Conservation (phyloP, 257 asterid species). For the Mitragyna speciosa region DNA sequence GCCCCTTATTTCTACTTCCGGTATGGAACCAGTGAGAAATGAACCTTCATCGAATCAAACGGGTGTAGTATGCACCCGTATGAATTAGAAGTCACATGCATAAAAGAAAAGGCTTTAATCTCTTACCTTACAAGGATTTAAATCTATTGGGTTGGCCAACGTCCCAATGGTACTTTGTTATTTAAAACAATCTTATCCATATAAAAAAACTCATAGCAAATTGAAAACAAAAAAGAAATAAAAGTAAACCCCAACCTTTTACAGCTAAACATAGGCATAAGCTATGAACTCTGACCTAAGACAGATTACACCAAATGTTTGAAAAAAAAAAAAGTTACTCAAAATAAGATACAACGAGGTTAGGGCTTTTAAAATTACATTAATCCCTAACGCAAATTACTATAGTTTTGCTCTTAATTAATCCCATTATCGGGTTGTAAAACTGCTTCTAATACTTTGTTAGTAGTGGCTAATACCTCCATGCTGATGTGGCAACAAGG, state of each 20-base stretch:
- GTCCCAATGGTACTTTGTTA: too few relatives aligned
- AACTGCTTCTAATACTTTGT: conserved; percentile 1
- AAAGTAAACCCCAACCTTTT: neutral
- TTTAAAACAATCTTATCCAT: neutral
- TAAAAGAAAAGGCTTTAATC: too few relatives aligned
- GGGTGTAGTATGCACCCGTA: too few relatives aligned
- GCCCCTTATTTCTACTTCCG: too few relatives aligned
- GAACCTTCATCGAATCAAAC: too few relatives aligned
- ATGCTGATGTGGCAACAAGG: conserved; percentile 85
- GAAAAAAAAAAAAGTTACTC: neutral
- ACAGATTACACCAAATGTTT: neutral
- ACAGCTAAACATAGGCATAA: neutral
- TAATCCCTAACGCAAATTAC: conserved; percentile 20
- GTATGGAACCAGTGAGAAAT: too few relatives aligned
- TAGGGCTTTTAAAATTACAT: conserved; percentile 2
- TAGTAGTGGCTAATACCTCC: conserved; percentile 54
- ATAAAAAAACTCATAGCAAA: neutral
- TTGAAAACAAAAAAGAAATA: neutral
- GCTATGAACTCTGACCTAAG: conserved; percentile 4
- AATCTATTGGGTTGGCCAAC: too few relatives aligned
- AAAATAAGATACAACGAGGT: neutral
- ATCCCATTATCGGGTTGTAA: conserved; percentile 8
- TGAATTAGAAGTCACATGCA: too few relatives aligned
- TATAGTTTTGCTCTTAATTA: neutral
- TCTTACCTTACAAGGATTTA: too few relatives aligned